A percentile compares a stretch with the other conserved stretches of the same genome.
These are phyloP conservation scores for Fagus crenata DNA, from an alignment of 306 rosid species.

Conservation along the genomic window DNA sequence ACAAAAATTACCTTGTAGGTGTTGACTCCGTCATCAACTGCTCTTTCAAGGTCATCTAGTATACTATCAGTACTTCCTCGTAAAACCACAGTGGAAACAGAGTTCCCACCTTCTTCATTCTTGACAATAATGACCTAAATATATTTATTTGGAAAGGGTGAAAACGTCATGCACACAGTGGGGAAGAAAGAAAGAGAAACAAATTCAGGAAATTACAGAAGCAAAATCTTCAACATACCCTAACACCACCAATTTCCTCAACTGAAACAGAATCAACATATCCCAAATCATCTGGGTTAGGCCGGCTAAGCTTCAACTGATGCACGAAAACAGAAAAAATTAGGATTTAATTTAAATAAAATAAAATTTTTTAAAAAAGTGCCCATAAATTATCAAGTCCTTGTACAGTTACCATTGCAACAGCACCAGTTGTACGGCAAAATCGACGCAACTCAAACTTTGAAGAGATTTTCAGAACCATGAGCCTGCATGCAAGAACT, in stretches of 20 bases:
- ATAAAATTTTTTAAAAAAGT: not conserved
- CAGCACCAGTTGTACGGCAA: slow-evolving; percentile 92
- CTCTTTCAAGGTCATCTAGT: slow-evolving; percentile 86
- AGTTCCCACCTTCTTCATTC: slow-evolving; percentile 88
- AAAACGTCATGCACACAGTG: not conserved
- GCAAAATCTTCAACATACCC: slow-evolving; percentile 52
- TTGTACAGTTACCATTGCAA: slow-evolving; percentile 55
- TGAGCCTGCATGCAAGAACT: slow-evolving; percentile 61
- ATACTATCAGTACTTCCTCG: slow-evolving; percentile 88
- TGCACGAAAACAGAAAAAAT: slow-evolving; percentile 28
- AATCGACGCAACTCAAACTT: slow-evolving; percentile 90
- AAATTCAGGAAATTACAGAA: not conserved
- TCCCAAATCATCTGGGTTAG: slow-evolving; percentile 88
- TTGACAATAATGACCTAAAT: slow-evolving; percentile 65
- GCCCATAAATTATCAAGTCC: slow-evolving; percentile 1
- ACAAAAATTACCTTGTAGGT: slow-evolving; percentile 72
- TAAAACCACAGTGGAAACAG: slow-evolving; percentile 69
- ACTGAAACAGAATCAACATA: slow-evolving; percentile 79
- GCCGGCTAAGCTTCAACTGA: slow-evolving; percentile 93
- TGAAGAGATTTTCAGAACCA: slow-evolving; percentile 90
- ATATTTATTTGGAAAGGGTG: not conserved
- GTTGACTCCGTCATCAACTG: slow-evolving; percentile 92
- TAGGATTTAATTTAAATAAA: slow-evolving; percentile 18
- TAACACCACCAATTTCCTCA: slow-evolving; percentile 90
- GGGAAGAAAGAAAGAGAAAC: not conserved